These are phyloP conservation scores for Gloeostereum incarnatum DNA, from an alignment of 768 basidiomycete species.

Conservation along the genomic window DNA sequence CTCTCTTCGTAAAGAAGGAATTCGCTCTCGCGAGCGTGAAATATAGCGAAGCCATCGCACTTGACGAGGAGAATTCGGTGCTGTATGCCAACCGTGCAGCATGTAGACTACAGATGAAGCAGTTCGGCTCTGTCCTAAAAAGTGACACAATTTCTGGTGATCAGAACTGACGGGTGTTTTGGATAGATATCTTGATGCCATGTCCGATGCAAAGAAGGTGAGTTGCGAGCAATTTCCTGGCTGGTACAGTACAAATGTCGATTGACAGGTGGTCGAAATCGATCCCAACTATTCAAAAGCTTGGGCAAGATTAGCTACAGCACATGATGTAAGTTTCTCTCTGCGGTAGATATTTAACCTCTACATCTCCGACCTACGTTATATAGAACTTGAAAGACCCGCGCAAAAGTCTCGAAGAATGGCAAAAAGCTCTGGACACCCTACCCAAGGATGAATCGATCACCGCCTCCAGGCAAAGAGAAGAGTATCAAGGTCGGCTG, in stretches of 20 bases:
- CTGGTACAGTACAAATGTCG: not conserved
- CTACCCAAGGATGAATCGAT: slow-evolving; percentile 7
- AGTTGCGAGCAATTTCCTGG: not conserved
- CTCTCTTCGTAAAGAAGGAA: slow-evolving; percentile 11
- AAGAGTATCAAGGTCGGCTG: slow-evolving; percentile 10
- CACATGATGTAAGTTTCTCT: slow-evolving; percentile 9
- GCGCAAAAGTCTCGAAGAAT: slow-evolving; percentile 4
- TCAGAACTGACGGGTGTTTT: not conserved
- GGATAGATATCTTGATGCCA: slow-evolving; percentile 10
- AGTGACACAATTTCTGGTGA: not conserved
- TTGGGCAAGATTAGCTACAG: slow-evolving; percentile 8
- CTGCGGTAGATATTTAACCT: not conserved
- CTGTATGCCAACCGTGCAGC: slow-evolving; percentile 14
- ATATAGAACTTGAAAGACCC: slow-evolving; percentile 6
- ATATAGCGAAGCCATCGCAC: slow-evolving; percentile 8
- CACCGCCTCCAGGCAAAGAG: slow-evolving; percentile 7
- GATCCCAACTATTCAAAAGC: slow-evolving; percentile 15
- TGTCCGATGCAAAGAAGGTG: slow-evolving; percentile 11
- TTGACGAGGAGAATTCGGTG: slow-evolving; percentile 11
- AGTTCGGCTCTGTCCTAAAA: slow-evolving; percentile 4
- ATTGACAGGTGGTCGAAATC: slow-evolving; percentile 12
- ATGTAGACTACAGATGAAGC: slow-evolving; percentile 9
- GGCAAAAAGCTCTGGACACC: slow-evolving; percentile 9
- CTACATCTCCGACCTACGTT: not conserved
- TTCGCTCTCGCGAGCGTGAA: slow-evolving; percentile 6